phyloP scores from a whole-genome alignment of 768 basidiomycete genomes.

The Naganishia randhawae region DNA sequence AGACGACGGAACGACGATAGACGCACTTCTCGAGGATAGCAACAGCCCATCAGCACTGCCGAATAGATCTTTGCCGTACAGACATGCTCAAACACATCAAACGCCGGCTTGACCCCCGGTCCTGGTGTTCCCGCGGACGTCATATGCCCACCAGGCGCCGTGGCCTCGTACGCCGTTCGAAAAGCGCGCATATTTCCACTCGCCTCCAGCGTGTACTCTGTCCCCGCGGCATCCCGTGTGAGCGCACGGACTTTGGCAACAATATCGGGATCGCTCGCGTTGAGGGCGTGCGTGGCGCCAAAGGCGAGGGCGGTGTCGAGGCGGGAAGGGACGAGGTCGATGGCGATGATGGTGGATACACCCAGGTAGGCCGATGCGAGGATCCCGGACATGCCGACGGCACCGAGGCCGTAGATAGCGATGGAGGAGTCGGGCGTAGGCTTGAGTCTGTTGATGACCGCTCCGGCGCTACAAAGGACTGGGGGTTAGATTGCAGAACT shows the following conservation, averaged over 20 bases:
- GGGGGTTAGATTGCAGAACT: not conserved
- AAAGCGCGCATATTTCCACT: conserved; percentile 21
- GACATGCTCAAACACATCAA: conserved; percentile 16
- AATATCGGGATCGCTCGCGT: not conserved
- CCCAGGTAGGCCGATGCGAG: not conserved
- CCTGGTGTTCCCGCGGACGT: conserved; percentile 15
- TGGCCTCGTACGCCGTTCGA: conserved; percentile 9
- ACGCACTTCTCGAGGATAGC: conserved; percentile 22
- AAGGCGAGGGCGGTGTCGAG: conserved; percentile 1
- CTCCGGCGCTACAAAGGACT: conserved; percentile 3
- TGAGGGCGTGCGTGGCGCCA: conserved; percentile 15
- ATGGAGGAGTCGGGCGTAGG: conserved; percentile 8
- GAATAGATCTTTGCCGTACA: conserved; percentile 19
- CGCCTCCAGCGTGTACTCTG: conserved; percentile 18
- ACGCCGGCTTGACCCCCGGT: conserved; percentile 15
- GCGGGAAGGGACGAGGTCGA: conserved; percentile 15
- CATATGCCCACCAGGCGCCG: conserved; percentile 17
- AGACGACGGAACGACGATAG: not conserved
- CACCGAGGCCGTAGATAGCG: conserved; percentile 22
- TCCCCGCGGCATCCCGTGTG: conserved; percentile 8
- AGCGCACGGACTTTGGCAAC: not conserved
- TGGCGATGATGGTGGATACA: conserved; percentile 21
- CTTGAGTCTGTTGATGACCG: conserved; percentile 18
- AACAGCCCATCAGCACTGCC: conserved; percentile 11
- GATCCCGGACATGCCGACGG: conserved; percentile 25